Conservation (phyloP, 768 basidiomycete species). For the Suillus discolor region DNA sequence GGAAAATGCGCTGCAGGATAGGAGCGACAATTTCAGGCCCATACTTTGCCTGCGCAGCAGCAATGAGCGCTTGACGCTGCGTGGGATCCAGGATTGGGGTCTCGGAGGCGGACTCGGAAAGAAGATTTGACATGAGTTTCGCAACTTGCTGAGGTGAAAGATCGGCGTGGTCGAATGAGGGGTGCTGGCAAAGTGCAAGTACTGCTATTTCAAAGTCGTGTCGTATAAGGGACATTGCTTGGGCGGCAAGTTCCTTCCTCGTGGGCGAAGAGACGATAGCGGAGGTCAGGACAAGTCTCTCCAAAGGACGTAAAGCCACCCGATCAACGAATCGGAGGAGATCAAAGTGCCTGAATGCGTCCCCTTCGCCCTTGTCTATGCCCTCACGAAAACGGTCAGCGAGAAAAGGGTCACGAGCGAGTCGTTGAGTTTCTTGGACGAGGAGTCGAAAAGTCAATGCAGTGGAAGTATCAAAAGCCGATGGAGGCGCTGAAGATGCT, state of each 20-base stretch:
- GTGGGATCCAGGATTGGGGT: constrained; percentile 68
- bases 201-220: constrained; percentile 80
- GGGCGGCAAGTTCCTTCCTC: constrained; percentile 56
- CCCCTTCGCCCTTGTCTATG: constrained; percentile 85
- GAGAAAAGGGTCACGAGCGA: constrained; percentile 87
- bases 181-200: constrained; percentile 73
- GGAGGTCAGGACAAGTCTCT: constrained; percentile 75
- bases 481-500: constrained; percentile 55
- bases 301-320: constrained; percentile 76
- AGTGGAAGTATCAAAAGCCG: constrained; percentile 73
- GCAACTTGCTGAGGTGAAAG: constrained; percentile 72
- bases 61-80: constrained; percentile 76
- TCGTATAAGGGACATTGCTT: constrained; percentile 70
- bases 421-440: constrained; percentile 84
- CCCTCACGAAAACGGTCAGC: constrained; percentile 91
- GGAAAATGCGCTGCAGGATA: constrained; percentile 73
- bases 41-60: constrained; percentile 77
- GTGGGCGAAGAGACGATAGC: constrained; percentile 68
- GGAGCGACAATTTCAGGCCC: constrained; percentile 76
- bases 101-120: constrained; percentile 71
- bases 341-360: constrained; percentile 82
- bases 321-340: constrained; percentile 82
- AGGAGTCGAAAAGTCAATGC: constrained; percentile 83
- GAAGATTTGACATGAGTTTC: constrained; percentile 79
- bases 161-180: constrained; percentile 82